Percentiles rank a stretch among this genome's conserved stretches.
phyloP scores from a whole-genome alignment of 257 asterid species.

The Salvia hispanica region DNA sequence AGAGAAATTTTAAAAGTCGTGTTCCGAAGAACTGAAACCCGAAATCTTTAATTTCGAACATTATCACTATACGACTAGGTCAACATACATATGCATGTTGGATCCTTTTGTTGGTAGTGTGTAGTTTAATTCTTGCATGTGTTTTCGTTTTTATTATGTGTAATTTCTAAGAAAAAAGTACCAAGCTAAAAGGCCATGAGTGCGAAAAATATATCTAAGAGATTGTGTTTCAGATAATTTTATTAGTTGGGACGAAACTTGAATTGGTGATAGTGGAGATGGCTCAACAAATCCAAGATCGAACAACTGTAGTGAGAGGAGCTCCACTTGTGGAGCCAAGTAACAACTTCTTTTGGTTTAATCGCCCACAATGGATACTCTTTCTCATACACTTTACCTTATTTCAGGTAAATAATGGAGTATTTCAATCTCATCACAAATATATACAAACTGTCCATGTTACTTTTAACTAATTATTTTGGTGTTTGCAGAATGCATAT shows the following conservation, averaged over 20 bases:
- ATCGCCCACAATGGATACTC: constrained; percentile 59
- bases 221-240: constrained; percentile 40
- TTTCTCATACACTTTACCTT: constrained; percentile 68
- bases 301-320: constrained; percentile 57
- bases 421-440: not conserved
- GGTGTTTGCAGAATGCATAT: constrained; percentile 58
- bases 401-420: constrained; percentile 43
- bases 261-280: constrained; percentile 68
- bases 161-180: too few species aligned
- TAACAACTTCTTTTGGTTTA: constrained; percentile 69
- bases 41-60: too few species aligned
- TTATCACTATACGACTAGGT: too few species aligned
- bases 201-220: too few species aligned
- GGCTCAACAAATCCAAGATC: constrained; percentile 68
- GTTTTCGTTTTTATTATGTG: too few species aligned
- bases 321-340: constrained; percentile 64
- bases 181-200: too few species aligned
- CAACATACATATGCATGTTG: too few species aligned
- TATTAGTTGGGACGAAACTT: constrained; percentile 56
- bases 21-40: too few species aligned
- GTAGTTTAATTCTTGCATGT: too few species aligned
- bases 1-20: too few species aligned
- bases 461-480: not conserved
- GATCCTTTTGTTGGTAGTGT: too few species aligned
- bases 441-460: too few species aligned